These are phyloP conservation scores for Stentor roeselii DNA, from an alignment of 73 alveolate genomes.

Conservation along the genomic window DNA sequence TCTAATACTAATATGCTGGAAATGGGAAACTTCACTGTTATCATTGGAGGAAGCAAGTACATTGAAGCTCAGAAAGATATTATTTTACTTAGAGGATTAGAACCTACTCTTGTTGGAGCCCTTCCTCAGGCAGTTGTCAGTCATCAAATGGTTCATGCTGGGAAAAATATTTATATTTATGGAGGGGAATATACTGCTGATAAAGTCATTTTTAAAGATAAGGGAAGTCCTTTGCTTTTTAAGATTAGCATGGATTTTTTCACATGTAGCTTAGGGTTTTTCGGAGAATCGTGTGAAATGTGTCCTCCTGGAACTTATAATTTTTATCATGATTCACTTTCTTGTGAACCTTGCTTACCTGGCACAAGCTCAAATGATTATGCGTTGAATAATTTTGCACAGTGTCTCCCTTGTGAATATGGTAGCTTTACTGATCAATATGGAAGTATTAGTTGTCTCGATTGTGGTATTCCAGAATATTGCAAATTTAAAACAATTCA, in stretches of 20 bases:
- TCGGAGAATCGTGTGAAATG: background rate
- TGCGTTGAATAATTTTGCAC: background rate
- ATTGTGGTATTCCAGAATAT: background rate
- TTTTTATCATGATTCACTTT: background rate
- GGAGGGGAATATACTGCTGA: background rate
- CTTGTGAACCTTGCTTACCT: background rate
- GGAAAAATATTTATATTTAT: background rate
- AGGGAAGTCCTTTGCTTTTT: background rate
- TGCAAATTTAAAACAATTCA: background rate
- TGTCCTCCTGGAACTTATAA: conserved; percentile 20
- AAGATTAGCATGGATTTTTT: background rate
- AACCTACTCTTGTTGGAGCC: too few relatives aligned
- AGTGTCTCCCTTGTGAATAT: background rate
- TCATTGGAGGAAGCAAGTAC: too few relatives aligned
- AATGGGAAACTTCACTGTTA: too few relatives aligned
- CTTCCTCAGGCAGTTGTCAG: background rate
- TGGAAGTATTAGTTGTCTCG: background rate
- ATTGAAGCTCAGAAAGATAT: too few relatives aligned
- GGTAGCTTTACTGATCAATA: background rate
- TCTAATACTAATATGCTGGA: too few relatives aligned
- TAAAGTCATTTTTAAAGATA: background rate
- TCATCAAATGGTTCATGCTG: background rate
- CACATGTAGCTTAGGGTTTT: background rate
- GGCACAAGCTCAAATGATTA: background rate
- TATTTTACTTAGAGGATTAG: too few relatives aligned